Evolutionary conservation across 1,139 yeast genomes (phyloP).

Genomic region (Spathaspora sp.): DNA sequence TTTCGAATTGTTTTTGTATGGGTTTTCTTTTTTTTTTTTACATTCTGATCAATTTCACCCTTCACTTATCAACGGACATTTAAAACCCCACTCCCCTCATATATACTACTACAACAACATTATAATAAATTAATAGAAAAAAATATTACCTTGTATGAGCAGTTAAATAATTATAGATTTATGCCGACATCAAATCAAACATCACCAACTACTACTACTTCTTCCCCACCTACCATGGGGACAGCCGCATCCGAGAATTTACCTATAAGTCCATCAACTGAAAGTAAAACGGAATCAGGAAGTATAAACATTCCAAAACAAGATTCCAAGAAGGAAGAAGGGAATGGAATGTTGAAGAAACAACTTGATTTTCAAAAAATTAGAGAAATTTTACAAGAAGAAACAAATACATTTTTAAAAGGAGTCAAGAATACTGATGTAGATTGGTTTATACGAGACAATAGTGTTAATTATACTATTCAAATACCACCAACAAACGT

Average conservation of each 20-base stretch:
- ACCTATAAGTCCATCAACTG: not conserved
- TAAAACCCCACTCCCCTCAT: not conserved
- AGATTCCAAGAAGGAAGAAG: not conserved
- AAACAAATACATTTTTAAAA: slow-evolving; percentile 20
- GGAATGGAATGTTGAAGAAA: not conserved
- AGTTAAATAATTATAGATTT: not conserved
- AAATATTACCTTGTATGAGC: not conserved
- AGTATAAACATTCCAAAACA: not conserved
- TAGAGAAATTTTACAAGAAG: slow-evolving; percentile 20
- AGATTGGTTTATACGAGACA: slow-evolving; percentile 51
- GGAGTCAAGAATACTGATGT: slow-evolving; percentile 37
- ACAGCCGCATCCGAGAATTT: not conserved
- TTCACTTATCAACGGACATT: not conserved
- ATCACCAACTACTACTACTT: not conserved
- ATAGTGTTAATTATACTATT: slow-evolving; percentile 10
- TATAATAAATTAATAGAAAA: not conserved
- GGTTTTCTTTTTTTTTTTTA: not conserved
- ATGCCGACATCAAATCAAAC: not conserved
- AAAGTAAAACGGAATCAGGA: not conserved
- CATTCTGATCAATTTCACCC: not conserved
- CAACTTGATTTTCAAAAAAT: slow-evolving; percentile 17
- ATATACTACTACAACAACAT: not conserved
- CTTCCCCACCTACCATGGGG: not conserved
- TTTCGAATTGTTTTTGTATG: not conserved
- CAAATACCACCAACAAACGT: not conserved